A percentile compares a stretch with the other conserved stretches of the same genome.
These are phyloP conservation scores for Paraphoma sp. DNA, from an alignment of 2,329 filamentous ascomycete species.

Conservation along the genomic window DNA sequence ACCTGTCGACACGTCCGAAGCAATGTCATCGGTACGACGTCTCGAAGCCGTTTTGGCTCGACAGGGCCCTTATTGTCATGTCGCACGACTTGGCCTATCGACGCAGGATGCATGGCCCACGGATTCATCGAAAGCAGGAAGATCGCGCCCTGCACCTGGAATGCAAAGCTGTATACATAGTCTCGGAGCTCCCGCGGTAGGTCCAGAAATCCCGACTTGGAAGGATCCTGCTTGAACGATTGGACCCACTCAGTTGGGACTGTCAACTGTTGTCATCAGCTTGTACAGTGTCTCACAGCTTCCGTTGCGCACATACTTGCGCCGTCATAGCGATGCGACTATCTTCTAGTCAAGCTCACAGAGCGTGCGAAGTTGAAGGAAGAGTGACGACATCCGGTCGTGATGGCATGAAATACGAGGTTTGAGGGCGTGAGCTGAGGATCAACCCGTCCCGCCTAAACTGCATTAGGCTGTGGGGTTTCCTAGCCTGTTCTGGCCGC, in stretches of 20 bases:
- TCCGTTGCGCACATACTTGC: not conserved
- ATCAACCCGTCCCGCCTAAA: too few species aligned
- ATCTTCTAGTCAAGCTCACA: too few species aligned
- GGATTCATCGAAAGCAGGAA: conserved; percentile 33
- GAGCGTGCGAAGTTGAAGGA: too few species aligned
- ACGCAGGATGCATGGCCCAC: conserved; percentile 11
- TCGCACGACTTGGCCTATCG: conserved; percentile 31
- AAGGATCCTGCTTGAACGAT: conserved; percentile 22
- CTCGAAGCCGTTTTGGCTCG: conserved; percentile 27
- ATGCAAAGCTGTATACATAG: conserved; percentile 29
- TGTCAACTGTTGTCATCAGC: conserved; percentile 7
- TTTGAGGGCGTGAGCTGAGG: too few species aligned
- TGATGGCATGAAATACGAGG: too few species aligned
- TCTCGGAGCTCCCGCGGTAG: conserved; percentile 42
- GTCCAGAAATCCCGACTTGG: conserved; percentile 32
- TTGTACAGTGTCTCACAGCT: not conserved
- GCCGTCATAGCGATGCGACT: not conserved
- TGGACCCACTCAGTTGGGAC: conserved; percentile 23
- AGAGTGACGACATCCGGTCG: too few species aligned
- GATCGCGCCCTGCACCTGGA: conserved; percentile 33
- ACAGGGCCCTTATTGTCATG: conserved; percentile 28
- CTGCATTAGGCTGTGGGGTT: too few species aligned
- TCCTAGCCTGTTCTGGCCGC: too few species aligned
- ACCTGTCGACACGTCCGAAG: conserved; percentile 51
- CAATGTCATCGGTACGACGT: conserved; percentile 25